These are phyloP conservation scores for Pythium diclinum DNA, from an alignment of 352 stramenopile species.

Conservation along the genomic window DNA sequence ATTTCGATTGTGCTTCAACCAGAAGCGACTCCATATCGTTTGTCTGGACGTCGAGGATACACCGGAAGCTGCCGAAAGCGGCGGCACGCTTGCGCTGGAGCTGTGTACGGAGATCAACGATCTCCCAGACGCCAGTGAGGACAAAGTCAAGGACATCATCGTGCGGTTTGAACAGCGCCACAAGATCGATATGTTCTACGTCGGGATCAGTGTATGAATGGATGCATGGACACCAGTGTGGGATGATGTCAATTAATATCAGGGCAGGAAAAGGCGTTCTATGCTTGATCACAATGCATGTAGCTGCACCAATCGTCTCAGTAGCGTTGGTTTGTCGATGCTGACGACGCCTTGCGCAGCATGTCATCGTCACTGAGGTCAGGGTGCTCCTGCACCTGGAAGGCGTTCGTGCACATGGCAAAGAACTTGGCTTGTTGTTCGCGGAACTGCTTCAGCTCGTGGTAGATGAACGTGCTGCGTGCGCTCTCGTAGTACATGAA, in stretches of 20 bases:
- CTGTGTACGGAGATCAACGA: slow-evolving; percentile 30
- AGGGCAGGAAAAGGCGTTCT: not conserved
- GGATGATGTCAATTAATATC: not conserved
- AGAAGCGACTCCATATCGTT: slow-evolving; percentile 42
- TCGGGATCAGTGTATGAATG: slow-evolving; percentile 13
- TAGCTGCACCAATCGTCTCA: not conserved
- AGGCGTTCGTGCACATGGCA: slow-evolving; percentile 21
- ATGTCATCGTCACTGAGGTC: slow-evolving; percentile 23
- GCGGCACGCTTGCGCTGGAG: slow-evolving; percentile 35
- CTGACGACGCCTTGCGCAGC: not conserved
- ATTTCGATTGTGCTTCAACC: slow-evolving; percentile 24
- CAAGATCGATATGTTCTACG: slow-evolving; percentile 26
- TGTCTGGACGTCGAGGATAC: slow-evolving; percentile 54
- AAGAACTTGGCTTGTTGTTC: slow-evolving; percentile 34
- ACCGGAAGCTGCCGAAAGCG: slow-evolving; percentile 35
- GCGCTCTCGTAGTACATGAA: slow-evolving; percentile 30
- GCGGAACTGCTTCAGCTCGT: slow-evolving; percentile 32
- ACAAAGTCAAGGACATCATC: slow-evolving; percentile 19
- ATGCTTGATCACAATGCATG: not conserved
- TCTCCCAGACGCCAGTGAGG: slow-evolving; percentile 14
- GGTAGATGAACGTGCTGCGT: slow-evolving; percentile 31
- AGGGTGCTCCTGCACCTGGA: slow-evolving; percentile 27
- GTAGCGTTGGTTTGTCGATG: slow-evolving; percentile 11
- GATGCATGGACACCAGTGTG: too few species aligned
- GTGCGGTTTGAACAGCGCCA: slow-evolving; percentile 24